These are phyloP conservation scores for Boletus sp. DNA, from an alignment of 1,284 basidiomycete genomes.

Conservation along the genomic window DNA sequence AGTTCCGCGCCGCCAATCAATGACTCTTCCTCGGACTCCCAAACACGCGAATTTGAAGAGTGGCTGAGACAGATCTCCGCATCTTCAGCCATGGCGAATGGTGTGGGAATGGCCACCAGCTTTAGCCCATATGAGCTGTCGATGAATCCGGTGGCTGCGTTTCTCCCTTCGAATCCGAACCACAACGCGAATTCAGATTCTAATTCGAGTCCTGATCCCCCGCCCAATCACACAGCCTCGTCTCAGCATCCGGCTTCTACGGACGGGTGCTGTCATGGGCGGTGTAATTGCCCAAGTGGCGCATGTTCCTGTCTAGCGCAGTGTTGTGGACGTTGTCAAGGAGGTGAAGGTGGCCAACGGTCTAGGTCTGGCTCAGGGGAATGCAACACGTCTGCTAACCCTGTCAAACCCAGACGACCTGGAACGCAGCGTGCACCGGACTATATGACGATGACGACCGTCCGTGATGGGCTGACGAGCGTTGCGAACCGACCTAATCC, in stretches of 20 bases:
- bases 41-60: constrained; percentile 43
- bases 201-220: constrained; percentile 8
- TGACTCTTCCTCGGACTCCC: constrained; percentile 23
- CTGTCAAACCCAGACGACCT: constrained; percentile 11
- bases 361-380: constrained; percentile 19
- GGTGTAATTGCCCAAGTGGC: constrained; percentile 35
- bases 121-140: constrained; percentile 30
- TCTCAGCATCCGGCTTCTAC: constrained; percentile 20
- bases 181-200: constrained; percentile 13
- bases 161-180: constrained; percentile 10
- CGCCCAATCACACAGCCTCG: constrained; percentile 6
- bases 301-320: constrained; percentile 35
- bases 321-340: constrained; percentile 34
- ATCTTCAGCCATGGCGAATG: constrained; percentile 14
- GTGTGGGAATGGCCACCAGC: constrained; percentile 19
- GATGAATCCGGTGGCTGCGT: constrained; percentile 22
- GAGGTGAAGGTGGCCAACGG: constrained; percentile 28
- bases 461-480: constrained; percentile 28
- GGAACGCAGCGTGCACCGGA: constrained; percentile 29
- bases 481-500: constrained; percentile 16
- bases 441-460: constrained; percentile 33
- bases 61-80: constrained; percentile 43
- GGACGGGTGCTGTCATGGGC: constrained; percentile 31
- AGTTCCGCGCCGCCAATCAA: constrained; percentile 28
- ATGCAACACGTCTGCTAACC: constrained; percentile 19